Conservation (phyloP, 2,329 filamentous ascomycete genomes). For the Fusarium mangiferae region DNA sequence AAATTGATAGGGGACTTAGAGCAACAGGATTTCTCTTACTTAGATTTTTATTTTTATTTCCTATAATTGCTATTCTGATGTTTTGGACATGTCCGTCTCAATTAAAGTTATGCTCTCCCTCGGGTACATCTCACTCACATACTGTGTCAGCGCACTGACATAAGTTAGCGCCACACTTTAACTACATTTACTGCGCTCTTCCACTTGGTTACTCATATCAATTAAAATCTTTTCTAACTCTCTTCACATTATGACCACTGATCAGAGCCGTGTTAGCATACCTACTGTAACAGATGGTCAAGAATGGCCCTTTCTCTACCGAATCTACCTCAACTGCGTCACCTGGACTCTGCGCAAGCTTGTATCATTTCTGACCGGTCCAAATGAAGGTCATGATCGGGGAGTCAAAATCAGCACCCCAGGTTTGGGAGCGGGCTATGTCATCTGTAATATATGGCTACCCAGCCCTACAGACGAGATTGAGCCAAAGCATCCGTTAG, state of each 20-base stretch:
- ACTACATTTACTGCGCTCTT: no score
- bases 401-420: neutral
- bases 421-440: fast-evolving
- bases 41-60: neutral
- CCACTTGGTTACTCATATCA: no score
- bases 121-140: neutral
- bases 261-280: fast-evolving
- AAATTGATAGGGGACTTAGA: neutral
- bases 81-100: no score
- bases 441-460: neutral
- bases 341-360: neutral
- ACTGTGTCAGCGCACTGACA: neutral
- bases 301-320: neutral
- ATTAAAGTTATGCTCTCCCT: no score
- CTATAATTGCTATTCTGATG: neutral
- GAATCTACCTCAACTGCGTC: neutral
- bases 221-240: fast-evolving
- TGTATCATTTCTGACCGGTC: neutral
- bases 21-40: no score
- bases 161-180: neutral
- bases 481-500: fast-evolving
- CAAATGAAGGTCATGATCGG: neutral
- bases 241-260: neutral
- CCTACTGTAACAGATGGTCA: fast-evolving
- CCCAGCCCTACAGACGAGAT: fast-evolving